Percentiles rank a stretch among this genome's conserved stretches.
Conservation (phyloP, 2,329 filamentous ascomycete species). For the Aureobasidium pullulans region DNA sequence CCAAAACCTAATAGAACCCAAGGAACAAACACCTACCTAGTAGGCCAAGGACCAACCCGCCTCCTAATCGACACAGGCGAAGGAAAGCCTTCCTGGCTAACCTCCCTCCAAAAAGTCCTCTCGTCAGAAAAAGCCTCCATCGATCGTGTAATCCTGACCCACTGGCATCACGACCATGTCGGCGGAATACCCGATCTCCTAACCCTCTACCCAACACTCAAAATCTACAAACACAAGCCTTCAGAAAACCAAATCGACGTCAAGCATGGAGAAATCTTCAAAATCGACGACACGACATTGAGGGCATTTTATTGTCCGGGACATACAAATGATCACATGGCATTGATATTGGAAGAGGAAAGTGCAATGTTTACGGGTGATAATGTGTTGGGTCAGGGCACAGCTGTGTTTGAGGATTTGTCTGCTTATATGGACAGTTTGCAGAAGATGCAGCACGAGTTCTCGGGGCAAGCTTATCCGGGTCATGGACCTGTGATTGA, state of each 20-base stretch:
- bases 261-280: constrained; percentile 48
- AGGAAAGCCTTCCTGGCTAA: constrained; percentile 66
- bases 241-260: constrained; percentile 46
- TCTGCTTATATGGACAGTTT: constrained; percentile 61
- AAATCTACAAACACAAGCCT: constrained; percentile 61
- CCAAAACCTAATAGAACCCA: constrained; percentile 29
- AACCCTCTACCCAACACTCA: constrained; percentile 57
- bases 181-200: constrained; percentile 67
- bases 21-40: constrained; percentile 89
- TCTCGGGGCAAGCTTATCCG: constrained; percentile 68
- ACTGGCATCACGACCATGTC: constrained; percentile 87
- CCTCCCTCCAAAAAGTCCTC: constrained; percentile 57
- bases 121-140: constrained; percentile 61
- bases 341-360: constrained; percentile 67
- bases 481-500: constrained; percentile 77
- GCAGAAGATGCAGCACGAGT: constrained; percentile 57
- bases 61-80: constrained; percentile 88
- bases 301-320: constrained; percentile 62
- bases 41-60: constrained; percentile 66
- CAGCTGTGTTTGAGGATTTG: constrained; percentile 76
- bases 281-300: constrained; percentile 56
- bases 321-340: constrained; percentile 77
- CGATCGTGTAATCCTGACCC: constrained; percentile 67
- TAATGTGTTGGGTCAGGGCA: constrained; percentile 81
- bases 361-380: constrained; percentile 83